Evolutionary conservation across 2,329 filamentous ascomycete species (phyloP).

Genomic region (Trichoderma simmonsii): DNA sequence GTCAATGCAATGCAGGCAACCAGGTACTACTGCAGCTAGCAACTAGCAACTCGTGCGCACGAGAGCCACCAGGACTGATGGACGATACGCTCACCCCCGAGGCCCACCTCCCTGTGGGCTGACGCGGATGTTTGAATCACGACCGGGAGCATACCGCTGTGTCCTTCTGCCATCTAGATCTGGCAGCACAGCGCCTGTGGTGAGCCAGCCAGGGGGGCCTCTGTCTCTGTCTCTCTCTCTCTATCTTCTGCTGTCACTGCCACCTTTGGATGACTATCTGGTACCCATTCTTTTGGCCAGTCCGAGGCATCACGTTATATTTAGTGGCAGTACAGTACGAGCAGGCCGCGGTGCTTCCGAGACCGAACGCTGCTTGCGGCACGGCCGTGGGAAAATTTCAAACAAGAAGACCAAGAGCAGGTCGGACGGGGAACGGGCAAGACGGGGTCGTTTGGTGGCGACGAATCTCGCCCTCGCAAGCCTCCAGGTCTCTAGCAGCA

Average conservation of each 20-base stretch:
- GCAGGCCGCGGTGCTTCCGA: background rate
- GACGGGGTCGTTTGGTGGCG: background rate
- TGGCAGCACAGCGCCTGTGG: constrained; percentile 2
- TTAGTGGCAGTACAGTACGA: background rate
- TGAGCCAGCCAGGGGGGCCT: background rate
- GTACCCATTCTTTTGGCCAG: background rate
- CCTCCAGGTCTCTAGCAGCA: background rate
- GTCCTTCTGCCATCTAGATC: constrained; percentile 3
- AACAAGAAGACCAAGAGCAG: background rate
- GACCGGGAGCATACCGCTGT: background rate
- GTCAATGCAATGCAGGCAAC: constrained; percentile 16
- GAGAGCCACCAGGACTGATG: background rate
- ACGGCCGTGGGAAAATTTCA: background rate
- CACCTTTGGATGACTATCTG: background rate
- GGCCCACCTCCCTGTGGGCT: background rate
- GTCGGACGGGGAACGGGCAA: background rate
- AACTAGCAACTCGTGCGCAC: constrained; percentile 13
- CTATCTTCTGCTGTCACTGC: background rate
- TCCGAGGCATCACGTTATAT: background rate
- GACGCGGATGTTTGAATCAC: constrained; percentile 10
- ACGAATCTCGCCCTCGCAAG: background rate
- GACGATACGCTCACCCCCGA: background rate
- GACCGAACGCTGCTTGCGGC: background rate
- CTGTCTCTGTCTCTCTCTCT: background rate
- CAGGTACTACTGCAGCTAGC: constrained; percentile 10